Evolutionary conservation across 2,329 filamentous ascomycete species (phyloP).

Genomic region (Penicillium glabrum): DNA sequence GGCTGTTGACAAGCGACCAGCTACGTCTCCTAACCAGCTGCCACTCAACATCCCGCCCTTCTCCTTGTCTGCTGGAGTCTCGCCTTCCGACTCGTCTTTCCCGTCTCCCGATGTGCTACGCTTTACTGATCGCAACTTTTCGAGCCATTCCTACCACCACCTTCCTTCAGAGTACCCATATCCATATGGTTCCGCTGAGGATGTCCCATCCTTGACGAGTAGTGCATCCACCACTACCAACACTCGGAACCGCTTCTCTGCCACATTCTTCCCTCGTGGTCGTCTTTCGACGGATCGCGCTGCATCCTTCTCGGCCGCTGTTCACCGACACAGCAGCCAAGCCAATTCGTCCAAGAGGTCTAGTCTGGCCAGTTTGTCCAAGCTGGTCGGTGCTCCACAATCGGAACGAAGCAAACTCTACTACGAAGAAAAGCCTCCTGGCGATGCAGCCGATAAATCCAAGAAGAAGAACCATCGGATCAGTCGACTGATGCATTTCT

Average conservation of each 20-base stretch:
- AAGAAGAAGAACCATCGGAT: slow-evolving; percentile 48
- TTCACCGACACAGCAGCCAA: slow-evolving; percentile 39
- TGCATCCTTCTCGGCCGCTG: slow-evolving; percentile 44
- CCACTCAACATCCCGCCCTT: slow-evolving; percentile 40
- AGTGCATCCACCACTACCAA: slow-evolving; percentile 50
- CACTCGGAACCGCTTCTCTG: slow-evolving; percentile 44
- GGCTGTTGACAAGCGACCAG: slow-evolving; percentile 40
- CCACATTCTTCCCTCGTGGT: slow-evolving; percentile 41
- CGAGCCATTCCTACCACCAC: slow-evolving; percentile 36
- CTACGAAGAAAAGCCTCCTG: slow-evolving; percentile 45
- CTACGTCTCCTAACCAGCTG: slow-evolving; percentile 44
- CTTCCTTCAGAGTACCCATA: slow-evolving; percentile 40
- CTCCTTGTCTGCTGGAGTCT: slow-evolving; percentile 38
- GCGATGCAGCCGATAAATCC: slow-evolving; percentile 38
- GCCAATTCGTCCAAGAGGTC: slow-evolving; percentile 45
- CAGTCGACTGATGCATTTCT: slow-evolving; percentile 51
- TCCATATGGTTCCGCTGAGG: slow-evolving; percentile 46
- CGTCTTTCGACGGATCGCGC: slow-evolving; percentile 46
- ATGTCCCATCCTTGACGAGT: slow-evolving; percentile 52
- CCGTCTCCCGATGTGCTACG: slow-evolving; percentile 49
- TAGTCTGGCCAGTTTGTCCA: slow-evolving; percentile 50
- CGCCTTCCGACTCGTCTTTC: slow-evolving; percentile 42
- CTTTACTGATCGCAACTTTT: slow-evolving; percentile 42
- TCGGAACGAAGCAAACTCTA: slow-evolving; percentile 47
- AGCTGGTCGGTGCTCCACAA: slow-evolving; percentile 45